These are phyloP conservation scores for Bocquillonia castaneifolia DNA, from an alignment of 441 rosid genomes.

Conservation along the genomic window DNA sequence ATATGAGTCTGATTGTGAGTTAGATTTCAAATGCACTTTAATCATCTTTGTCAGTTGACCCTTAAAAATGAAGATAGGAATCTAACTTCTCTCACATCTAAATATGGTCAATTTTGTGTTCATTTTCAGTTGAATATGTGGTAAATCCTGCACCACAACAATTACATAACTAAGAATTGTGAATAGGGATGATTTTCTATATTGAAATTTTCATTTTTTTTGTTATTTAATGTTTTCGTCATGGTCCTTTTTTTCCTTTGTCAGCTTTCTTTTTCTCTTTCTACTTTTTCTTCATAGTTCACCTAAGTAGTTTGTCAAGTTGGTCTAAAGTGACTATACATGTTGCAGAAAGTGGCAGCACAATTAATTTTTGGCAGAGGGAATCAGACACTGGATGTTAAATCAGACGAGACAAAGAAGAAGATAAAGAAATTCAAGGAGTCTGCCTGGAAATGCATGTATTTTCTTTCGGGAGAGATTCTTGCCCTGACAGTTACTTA, in stretches of 20 bases:
- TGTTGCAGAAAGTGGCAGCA: conserved; percentile 62
- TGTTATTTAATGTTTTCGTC: background rate
- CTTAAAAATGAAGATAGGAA: background rate
- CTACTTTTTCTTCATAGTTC: conserved; percentile 1
- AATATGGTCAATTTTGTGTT: background rate
- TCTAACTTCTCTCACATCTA: background rate
- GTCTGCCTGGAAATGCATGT: conserved; percentile 93
- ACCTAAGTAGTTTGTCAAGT: conserved; percentile 10
- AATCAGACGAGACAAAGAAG: conserved; percentile 45
- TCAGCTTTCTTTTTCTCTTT: background rate
- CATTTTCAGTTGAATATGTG: background rate
- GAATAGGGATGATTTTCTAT: background rate
- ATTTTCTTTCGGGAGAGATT: conserved; percentile 80
- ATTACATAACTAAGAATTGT: background rate
- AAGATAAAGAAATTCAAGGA: conserved; percentile 83
- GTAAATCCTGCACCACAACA: background rate
- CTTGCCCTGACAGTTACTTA: conserved; percentile 62
- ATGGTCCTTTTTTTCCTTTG: background rate
- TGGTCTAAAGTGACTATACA: conserved; percentile 25
- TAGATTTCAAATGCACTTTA: background rate
- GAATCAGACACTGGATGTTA: conserved; percentile 34
- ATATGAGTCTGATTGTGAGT: background rate
- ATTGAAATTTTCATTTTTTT: background rate
- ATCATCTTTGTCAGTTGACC: background rate
- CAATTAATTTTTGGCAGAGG: conserved; percentile 56